phyloP scores from a whole-genome alignment of 768 basidiomycete genomes.

The Symmetrospora coprosmae region DNA sequence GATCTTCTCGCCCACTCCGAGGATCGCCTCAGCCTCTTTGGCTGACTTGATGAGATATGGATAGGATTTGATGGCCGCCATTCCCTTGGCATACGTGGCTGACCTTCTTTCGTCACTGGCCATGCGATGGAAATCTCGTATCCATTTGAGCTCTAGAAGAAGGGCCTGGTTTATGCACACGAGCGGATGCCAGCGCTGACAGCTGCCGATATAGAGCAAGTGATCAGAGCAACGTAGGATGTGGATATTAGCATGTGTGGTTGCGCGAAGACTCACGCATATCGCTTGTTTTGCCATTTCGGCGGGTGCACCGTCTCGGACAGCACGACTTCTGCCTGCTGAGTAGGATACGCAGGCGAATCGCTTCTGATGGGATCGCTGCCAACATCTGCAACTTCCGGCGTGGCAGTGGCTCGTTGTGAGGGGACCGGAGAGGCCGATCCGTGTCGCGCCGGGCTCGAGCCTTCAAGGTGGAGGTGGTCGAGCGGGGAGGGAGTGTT shows the following conservation, averaged over 20 bases:
- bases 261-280: not conserved
- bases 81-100: constrained; percentile 57
- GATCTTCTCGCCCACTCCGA: constrained; percentile 40
- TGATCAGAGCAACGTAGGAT: too few species aligned
- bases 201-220: too few species aligned
- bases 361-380: too few species aligned
- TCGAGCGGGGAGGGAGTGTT: not conserved
- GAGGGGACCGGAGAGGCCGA: too few species aligned
- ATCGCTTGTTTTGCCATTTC: constrained; percentile 17
- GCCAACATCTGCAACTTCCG: too few species aligned
- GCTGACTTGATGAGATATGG: constrained; percentile 35
- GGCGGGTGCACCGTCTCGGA: too few species aligned
- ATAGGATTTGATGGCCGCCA: constrained; percentile 40
- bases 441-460: too few species aligned
- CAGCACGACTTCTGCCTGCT: too few species aligned
- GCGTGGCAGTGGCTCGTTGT: too few species aligned
- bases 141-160: constrained; percentile 20
- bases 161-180: constrained; percentile 20
- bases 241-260: too few species aligned
- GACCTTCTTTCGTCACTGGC: constrained; percentile 43
- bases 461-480: too few species aligned
- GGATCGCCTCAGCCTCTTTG: constrained; percentile 32
- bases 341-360: too few species aligned
- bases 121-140: not conserved
- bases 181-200: constrained; percentile 13